phyloP scores from a whole-genome alignment of 2,329 filamentous ascomycete genomes.

The Fusarium mundagurra region DNA sequence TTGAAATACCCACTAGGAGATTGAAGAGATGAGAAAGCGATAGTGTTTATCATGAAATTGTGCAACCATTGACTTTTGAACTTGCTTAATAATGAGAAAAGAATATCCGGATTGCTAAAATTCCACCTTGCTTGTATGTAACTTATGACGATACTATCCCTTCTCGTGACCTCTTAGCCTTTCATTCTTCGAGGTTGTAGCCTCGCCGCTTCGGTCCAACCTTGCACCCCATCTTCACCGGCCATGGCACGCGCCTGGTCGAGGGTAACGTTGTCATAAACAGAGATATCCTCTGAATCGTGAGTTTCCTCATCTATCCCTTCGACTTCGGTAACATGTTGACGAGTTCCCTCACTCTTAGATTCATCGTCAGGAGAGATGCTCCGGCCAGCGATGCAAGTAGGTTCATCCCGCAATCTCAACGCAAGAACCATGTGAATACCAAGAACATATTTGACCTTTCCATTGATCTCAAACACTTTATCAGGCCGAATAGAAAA shows the following conservation, averaged over 20 bases:
- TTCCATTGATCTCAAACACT: not conserved
- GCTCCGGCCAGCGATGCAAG: not conserved
- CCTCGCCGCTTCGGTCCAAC: not conserved
- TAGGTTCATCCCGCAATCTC: not conserved
- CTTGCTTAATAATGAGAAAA: not conserved
- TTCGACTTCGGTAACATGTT: too few relatives aligned
- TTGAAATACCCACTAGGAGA: slow-evolving; percentile 28
- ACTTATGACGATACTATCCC: not conserved
- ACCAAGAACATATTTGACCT: not conserved
- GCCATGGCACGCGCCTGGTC: not conserved
- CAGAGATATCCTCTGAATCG: not conserved
- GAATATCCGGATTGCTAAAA: not conserved
- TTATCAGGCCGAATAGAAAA: not conserved
- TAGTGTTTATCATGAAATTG: not conserved
- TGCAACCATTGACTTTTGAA: not conserved
- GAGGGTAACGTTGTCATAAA: not conserved
- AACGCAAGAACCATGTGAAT: not conserved
- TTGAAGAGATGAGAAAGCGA: slow-evolving; percentile 6
- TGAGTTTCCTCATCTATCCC: not conserved
- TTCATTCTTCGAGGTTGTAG: not conserved
- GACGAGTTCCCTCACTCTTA: not conserved
- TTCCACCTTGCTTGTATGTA: not conserved
- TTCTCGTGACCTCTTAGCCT: not conserved
- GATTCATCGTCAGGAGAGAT: not conserved
- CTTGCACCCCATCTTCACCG: not conserved